Conservation (phyloP, 1,139 yeast genomes). For the Lodderomyces orthopsilosis region DNA sequence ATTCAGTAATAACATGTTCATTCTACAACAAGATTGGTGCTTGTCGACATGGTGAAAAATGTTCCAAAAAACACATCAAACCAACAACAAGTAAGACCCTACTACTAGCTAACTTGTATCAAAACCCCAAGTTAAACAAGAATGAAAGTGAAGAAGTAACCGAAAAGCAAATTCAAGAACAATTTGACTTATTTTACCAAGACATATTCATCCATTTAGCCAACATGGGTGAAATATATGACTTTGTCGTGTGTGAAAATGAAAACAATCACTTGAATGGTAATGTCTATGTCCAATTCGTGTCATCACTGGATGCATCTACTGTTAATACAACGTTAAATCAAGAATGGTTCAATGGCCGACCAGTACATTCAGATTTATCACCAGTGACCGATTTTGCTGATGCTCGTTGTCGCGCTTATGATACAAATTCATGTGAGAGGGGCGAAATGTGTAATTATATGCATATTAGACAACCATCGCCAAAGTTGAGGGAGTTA, state of each 20-base stretch:
- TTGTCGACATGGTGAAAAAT: constrained; percentile 89
- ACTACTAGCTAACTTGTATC: constrained; percentile 65
- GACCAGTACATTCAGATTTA: constrained; percentile 80
- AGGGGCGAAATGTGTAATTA: constrained; percentile 86
- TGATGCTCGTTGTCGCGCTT: constrained; percentile 75
- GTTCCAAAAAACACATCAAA: constrained; percentile 72
- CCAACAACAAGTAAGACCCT: constrained; percentile 71
- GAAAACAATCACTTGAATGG: constrained; percentile 79
- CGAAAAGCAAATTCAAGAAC: constrained; percentile 44
- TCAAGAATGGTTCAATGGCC: constrained; percentile 75
- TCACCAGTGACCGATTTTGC: constrained; percentile 71
- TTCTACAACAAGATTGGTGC: constrained; percentile 88
- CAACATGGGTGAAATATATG: constrained; percentile 61
- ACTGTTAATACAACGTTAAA: constrained; percentile 61
- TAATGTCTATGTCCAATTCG: constrained; percentile 72
- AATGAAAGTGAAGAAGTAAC: constrained; percentile 25
- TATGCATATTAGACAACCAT: constrained; percentile 72
- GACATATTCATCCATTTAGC: constrained; percentile 72
- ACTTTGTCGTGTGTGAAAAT: constrained; percentile 78
- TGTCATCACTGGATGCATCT: constrained; percentile 55
- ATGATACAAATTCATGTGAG: constrained; percentile 60
- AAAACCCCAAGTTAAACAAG: constrained; percentile 54
- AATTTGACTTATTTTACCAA: constrained; percentile 65
- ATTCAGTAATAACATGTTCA: constrained; percentile 25
- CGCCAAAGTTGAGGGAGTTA: constrained; percentile 35